Evolutionary conservation across 805 yeast species (phyloP).

Genomic region (Candida morakotiae): DNA sequence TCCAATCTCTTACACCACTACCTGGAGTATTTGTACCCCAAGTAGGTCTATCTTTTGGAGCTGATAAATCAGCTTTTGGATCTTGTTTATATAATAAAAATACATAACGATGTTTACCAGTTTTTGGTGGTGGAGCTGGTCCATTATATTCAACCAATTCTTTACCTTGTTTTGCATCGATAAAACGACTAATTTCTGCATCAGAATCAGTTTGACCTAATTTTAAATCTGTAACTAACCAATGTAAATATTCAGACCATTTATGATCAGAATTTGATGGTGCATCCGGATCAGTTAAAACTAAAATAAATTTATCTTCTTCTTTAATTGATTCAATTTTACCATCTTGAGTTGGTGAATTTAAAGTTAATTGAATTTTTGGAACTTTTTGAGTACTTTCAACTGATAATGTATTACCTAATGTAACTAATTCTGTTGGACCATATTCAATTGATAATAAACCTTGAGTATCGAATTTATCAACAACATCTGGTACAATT

Average conservation of each 20-base stretch:
- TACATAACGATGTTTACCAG: conserved; percentile 86
- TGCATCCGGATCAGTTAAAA: conserved; percentile 91
- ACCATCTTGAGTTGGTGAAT: conserved; percentile 40
- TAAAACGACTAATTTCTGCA: conserved; percentile 17
- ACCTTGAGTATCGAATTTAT: conserved; percentile 46
- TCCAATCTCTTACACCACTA: conserved; percentile 74
- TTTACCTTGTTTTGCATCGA: conserved; percentile 33
- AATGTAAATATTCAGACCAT: conserved; percentile 88
- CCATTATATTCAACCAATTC: conserved; percentile 61
- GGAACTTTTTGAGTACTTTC: conserved; percentile 70
- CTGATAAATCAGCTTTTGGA: conserved; percentile 34
- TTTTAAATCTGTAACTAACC: conserved; percentile 53
- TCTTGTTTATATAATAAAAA: conserved; percentile 71
- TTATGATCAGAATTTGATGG: conserved; percentile 78
- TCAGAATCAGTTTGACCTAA: conserved; percentile 29
- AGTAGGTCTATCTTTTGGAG: conserved; percentile 54
- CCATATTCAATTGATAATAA: conserved; percentile 59
- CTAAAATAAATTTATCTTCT: conserved; percentile 62
- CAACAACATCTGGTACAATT: conserved; percentile 51
- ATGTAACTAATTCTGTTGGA: conserved; percentile 58
- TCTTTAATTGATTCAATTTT: conserved; percentile 35
- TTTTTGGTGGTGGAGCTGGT: conserved; percentile 86
- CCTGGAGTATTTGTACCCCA: conserved; percentile 90
- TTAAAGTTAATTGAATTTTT: conserved; percentile 58
- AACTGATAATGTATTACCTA: conserved; percentile 71